These are phyloP conservation scores for Mycena rebaudengoi DNA, from an alignment of 768 basidiomycete genomes.

Conservation along the genomic window DNA sequence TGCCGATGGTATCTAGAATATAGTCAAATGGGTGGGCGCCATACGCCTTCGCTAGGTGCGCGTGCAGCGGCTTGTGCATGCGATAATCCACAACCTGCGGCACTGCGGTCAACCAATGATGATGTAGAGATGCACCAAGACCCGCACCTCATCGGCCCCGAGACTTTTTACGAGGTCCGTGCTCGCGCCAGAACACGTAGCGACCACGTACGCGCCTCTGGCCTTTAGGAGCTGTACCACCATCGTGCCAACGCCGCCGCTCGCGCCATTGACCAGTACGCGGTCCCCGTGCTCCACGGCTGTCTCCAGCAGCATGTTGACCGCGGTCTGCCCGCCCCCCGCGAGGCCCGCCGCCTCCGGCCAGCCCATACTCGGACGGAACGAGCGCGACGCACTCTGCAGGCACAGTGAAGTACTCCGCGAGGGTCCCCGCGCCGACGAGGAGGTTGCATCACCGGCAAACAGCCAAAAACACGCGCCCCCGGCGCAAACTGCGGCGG, in stretches of 20 bases:
- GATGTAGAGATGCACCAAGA: neutral
- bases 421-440: constrained; percentile 15
- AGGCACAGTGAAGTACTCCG: constrained; percentile 19
- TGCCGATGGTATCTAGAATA: constrained; percentile 24
- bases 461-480: constrained; percentile 20
- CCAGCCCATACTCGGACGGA: constrained; percentile 13
- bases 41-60: constrained; percentile 10
- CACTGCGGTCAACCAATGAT: neutral
- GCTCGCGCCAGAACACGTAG: constrained; percentile 17
- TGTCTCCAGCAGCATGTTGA: constrained; percentile 11
- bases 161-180: constrained; percentile 11
- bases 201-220: constrained; percentile 18
- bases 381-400: constrained; percentile 17
- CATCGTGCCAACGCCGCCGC: constrained; percentile 20
- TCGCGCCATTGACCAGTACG: constrained; percentile 21
- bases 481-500: constrained; percentile 11
- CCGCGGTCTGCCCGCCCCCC: constrained; percentile 21
- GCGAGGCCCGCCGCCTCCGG: constrained; percentile 14
- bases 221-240: constrained; percentile 18
- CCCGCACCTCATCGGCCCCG: constrained; percentile 17
- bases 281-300: constrained; percentile 3
- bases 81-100: constrained; percentile 20
- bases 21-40: constrained; percentile 13
- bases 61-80: constrained; percentile 7
- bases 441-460: constrained; percentile 16